Base-by-base conservation (phyloP, 2,329 filamentous ascomycete species). In the Domatiomyces catenatus region DNA sequence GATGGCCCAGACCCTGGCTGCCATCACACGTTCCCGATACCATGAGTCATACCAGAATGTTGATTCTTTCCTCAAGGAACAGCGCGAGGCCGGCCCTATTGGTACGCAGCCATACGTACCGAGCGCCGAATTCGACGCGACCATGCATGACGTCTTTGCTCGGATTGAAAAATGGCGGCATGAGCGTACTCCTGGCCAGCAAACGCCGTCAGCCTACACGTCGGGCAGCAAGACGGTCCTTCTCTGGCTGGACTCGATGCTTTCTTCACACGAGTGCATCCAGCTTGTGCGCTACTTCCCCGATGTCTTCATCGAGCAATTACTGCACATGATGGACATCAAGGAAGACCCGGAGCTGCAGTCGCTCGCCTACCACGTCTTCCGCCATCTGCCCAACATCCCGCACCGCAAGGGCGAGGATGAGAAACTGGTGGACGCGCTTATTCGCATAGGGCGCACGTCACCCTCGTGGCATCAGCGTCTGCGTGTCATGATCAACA, bases 291-390 rank as follows among this genome's bases (percentile, higher is more conserved):
- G 83, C 2, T 96, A 95, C 75, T 96, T 98, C 72, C 84, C 88
- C 0, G 77, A 85, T 36, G 75, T 84, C 0, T 90, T 96, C 62
- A 92, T 94, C 65, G 86, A 92, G 60, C 86, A 95, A 64, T 77
- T 98, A 12, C 72, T 98, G 48, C 89, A 98, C 71, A 98, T 98
- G 92, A 98, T 98, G 90, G 92, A 98, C 63, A 87, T 98, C 65
- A 96, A 96, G 66, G 92, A 98, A 66, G 92, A 98, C 61, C 88
- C 87, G 0, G 93, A 98, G 66, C 76, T 98, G 1, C 93, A 95
- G 73, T 83, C 85, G 8, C 76, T 95, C 7, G 90, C 92, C 0
- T 98, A 96, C 64, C 88, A 94, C 62, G 92, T 98, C 43, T 98
- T 96, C 72, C 84, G 90, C 5, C 90, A 98, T 63, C 72, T 98